Base-by-base conservation (phyloP, 73 alveolate species). In the Strombidium stylifer region DNA sequence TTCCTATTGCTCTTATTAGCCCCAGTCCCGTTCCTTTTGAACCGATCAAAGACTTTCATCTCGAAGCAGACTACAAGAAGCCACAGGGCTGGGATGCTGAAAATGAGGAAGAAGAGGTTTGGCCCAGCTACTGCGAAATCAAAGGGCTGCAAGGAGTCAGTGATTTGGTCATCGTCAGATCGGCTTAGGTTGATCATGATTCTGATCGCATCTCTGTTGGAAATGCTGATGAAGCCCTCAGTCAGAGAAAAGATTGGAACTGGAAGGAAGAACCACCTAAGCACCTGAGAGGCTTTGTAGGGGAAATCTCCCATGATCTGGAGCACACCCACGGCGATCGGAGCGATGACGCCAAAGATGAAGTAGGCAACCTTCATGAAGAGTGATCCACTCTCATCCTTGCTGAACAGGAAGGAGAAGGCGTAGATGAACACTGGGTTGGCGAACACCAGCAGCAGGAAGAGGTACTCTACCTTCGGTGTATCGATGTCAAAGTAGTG, bases 221-320 rank as follows among this genome's bases (percentile, higher is more conserved):
- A 64, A 1, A 86, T 67, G 32, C 46, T 54, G 32, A 82, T 55
- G 40, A 84, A 58, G 20, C 99, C 98, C 62, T 73, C 76, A 35
- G 90, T 87, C 64, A 91, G 82, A 39, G 95, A 74, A 64, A 91
- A 94, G 25, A 92, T 83, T 16, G 99, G 99, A 8, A 82, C 45
- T 20, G 81, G 35, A 59, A 93, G 79, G 28, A 91, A 89, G 20
- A 91, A 37, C 86, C 90, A 87, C 45, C 57, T 73, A 0, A 86
- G 20, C 18, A 35, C 58, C 52, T 77, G 73, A 6, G 91, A 94
- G 12, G 54, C 56, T 15, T 23, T 47, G 65, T 69, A 44, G 0
- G 89, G 53, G 0, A 76, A 53, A 3, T 68, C 72, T 32, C n/a
- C n/a, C 42, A 83, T 60, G 12, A 81, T 72, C 52, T 87, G 60